Evolutionary conservation across 2,329 filamentous ascomycete species (phyloP).

Genomic region (Claviceps spartinae): DNA sequence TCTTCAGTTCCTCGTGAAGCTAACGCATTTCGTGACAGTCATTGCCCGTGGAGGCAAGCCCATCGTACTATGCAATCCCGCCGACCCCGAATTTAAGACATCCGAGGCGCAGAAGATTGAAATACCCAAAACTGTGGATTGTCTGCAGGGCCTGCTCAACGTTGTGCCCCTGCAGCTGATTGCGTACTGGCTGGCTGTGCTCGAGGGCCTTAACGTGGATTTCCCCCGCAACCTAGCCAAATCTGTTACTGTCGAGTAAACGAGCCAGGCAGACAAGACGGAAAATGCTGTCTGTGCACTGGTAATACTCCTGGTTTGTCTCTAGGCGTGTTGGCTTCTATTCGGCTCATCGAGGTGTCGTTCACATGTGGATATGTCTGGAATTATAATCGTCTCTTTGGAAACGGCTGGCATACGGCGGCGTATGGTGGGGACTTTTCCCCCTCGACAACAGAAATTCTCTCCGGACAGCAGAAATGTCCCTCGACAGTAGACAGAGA

Average conservation of each 20-base stretch:
- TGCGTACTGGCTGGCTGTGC: slow-evolving; percentile 96
- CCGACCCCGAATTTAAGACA: slow-evolving; percentile 76
- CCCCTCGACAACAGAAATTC: too few species aligned
- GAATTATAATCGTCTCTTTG: neutral
- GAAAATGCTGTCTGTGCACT: neutral
- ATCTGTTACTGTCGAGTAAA: slow-evolving; percentile 95
- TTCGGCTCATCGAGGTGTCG: slow-evolving; percentile 1
- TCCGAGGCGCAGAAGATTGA: slow-evolving; percentile 94
- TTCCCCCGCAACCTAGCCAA: slow-evolving; percentile 98
- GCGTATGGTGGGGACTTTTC: too few species aligned
- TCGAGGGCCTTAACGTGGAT: slow-evolving; percentile 92
- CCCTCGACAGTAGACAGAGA: too few species aligned
- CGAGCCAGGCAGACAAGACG: slow-evolving; percentile 50
- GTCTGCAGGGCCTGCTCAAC: slow-evolving; percentile 91
- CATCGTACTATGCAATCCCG: slow-evolving; percentile 94
- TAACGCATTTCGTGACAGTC: slow-evolving; percentile 39
- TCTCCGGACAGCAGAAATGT: too few species aligned
- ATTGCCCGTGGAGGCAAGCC: slow-evolving; percentile 91
- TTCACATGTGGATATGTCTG: neutral
- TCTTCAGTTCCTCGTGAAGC: neutral
- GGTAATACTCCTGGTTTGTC: neutral
- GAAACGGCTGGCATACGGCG: neutral
- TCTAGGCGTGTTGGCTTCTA: slow-evolving; percentile 3
- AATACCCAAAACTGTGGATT: slow-evolving; percentile 90
- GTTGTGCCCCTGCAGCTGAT: slow-evolving; percentile 96